phyloP scores from a whole-genome alignment of 1,284 basidiomycete genomes.

The Ustilago bromivora region DNA sequence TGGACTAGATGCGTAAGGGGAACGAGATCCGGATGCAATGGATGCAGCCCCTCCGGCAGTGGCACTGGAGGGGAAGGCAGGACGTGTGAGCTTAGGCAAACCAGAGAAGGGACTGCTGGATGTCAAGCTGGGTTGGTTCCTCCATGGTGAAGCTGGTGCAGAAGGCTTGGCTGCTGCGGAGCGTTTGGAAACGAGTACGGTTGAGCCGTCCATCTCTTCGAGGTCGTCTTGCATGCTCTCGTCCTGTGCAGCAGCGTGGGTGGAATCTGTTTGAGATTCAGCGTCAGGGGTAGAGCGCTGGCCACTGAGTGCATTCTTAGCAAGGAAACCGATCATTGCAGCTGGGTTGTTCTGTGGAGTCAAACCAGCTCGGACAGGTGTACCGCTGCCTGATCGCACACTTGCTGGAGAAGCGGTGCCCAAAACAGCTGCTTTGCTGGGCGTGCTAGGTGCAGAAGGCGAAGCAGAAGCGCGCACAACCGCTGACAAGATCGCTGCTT shows the following conservation, averaged over 20 bases:
- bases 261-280: background rate
- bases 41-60: constrained; percentile 12
- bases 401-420: constrained; percentile 2
- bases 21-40: constrained; percentile 35
- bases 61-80: background rate
- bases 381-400: constrained; percentile 12
- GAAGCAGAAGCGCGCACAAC: constrained; percentile 49
- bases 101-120: constrained; percentile 55
- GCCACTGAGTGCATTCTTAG: constrained; percentile 41
- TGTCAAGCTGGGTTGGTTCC: constrained; percentile 43
- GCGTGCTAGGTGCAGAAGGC: constrained; percentile 37
- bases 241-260: constrained; percentile 4
- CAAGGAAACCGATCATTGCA: constrained; percentile 50
- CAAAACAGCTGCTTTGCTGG: constrained; percentile 18
- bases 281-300: background rate
- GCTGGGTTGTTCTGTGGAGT: constrained; percentile 28
- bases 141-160: constrained; percentile 34
- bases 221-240: constrained; percentile 37
- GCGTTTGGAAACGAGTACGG: constrained; percentile 22
- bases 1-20: constrained; percentile 29
- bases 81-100: constrained; percentile 42
- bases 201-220: constrained; percentile 30
- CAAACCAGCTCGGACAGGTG: constrained; percentile 15
- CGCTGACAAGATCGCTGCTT: constrained; percentile 48
- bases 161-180: background rate